Evolutionary conservation across 2,329 filamentous ascomycete species (phyloP), one percentile per base, ranked within the genome.

Genomic region (Colletotrichum magnum): DNA sequence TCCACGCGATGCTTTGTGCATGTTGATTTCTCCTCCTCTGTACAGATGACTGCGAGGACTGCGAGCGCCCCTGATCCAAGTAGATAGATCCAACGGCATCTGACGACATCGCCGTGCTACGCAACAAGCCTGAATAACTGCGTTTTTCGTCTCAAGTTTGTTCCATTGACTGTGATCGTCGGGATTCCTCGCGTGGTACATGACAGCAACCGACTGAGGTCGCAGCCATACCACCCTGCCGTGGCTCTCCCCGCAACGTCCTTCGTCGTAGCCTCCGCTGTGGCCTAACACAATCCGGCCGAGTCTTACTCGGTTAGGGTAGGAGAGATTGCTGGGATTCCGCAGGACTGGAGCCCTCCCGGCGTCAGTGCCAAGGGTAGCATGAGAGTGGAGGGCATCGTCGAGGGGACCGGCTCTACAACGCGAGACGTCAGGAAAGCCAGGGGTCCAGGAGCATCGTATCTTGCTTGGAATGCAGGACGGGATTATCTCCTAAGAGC

Each of bases 291-390:
- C 39, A 16, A 54, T 21, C 48, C 57, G 39, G 56, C 56, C 51
- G 56, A 41, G 56, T n/a, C n/a, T 47, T 54, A 6, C 16, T n/a
- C 13, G 16, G 41, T 43, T 56, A 43, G 50, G 50, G 56, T 56
- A 51, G 39, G 48, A 57, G 26, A 57, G 36, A 60, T 57, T 39
- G 6, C 32, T 56, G 36, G 28, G 50, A 66, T 66, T 69, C 62
- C 56, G 26, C 51, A 41, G 24, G 26, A 52, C 47, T 64, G 36
- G 39, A 15, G 45, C n/a, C 43, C 47, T 66, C 50, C 39, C 56
- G 62, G 24, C 18, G 26, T 57, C 62, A 32, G 18, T 50, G 36
- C 28, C 28, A 59, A 48, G 18, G 24, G 28, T 32, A 41, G 48
- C 21, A 45, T 59, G 32, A 41, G 24, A 53, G 26, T 26, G 60